A percentile compares a stretch with the other conserved stretches of the same genome.
Evolutionary conservation across 2,329 filamentous ascomycete genomes (phyloP).

Genomic region (Diplodia sapinea): DNA sequence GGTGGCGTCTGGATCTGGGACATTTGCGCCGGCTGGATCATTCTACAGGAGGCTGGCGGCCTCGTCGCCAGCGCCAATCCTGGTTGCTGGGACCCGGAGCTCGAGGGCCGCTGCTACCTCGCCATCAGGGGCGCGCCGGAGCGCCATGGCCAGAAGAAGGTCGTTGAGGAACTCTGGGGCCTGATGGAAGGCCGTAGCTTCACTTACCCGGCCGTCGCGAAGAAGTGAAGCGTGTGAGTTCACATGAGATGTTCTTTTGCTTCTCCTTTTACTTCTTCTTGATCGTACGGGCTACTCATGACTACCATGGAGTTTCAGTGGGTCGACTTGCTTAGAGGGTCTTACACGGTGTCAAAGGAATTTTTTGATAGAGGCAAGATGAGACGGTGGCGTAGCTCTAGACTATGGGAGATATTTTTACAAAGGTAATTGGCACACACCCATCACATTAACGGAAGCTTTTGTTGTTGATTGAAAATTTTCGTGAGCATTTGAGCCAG

Average conservation of each 20-base stretch:
- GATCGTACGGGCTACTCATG: no score
- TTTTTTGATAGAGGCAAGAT: background rate
- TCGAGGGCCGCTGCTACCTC: slow-evolving; percentile 46
- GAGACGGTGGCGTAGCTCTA: background rate
- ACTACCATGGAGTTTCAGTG: no score
- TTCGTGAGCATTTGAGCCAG: background rate
- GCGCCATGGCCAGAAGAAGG: slow-evolving; percentile 39
- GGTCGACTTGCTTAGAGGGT: no score
- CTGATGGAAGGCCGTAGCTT: slow-evolving; percentile 46
- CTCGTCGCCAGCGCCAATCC: slow-evolving; percentile 46
- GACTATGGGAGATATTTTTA: background rate
- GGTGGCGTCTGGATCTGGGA: slow-evolving; percentile 48
- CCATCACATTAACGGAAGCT: background rate
- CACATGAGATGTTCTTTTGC: background rate
- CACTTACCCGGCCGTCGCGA: slow-evolving; percentile 33
- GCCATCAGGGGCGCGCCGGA: slow-evolving; percentile 42
- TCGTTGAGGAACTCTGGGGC: slow-evolving; percentile 46
- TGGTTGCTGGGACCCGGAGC: slow-evolving; percentile 43
- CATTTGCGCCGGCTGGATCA: slow-evolving; percentile 47
- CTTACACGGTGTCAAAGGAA: background rate
- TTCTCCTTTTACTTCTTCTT: background rate
- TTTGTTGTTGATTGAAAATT: background rate
- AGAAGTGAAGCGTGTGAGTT: slow-evolving; percentile 9
- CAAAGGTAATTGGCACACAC: background rate
- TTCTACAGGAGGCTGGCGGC: slow-evolving; percentile 47